Base-by-base conservation (phyloP, 1,284 basidiomycete species). In the Naganishia sp. region DNA sequence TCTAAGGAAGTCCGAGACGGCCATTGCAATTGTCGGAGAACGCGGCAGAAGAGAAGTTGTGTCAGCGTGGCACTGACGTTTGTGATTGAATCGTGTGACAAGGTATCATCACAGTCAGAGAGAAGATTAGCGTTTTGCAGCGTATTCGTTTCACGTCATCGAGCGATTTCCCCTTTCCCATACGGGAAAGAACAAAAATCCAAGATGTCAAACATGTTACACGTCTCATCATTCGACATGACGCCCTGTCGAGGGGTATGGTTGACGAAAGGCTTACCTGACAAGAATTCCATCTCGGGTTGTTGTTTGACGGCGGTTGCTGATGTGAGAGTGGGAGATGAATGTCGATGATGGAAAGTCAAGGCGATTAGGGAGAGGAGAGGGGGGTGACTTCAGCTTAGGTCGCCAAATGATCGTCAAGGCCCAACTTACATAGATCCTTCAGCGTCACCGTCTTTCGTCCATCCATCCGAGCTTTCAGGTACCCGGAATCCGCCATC, bases 401-500 rank as follows among this genome's bases (percentile, higher is more conserved):
- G 6, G n/a, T 18, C 25, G 28, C 21, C 28, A 28, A 3, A 28
- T 5, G 5, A 28, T 28, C 28, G 28, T 3, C 28, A 28, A 28
- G 28, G 28, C 3, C 5, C 28, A 28, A 45, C 65, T 13, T 54
- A 66, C 65, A 46, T 65, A 82, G 71, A 71, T 82, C 80, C 63
- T 77, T 77, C 64, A 81, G 78, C 59, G 78, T 78, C 42, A 82
- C 75, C 16, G 75, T 73, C 59, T 78, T 79, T 21, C 80, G 71
- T 54, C 78, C 77, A 45, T 81, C 78, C 39, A 81, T 68, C 43
- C 79, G 69, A 5, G 80, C 80, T 55, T 77, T 77, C 3, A 76
- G 77, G 54, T 78, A 79, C 2, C 77, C 77, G 43, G 79, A 76
- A 60, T 79, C 76, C 71, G 81, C 78, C 60, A 81, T 75, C 70